These are phyloP conservation scores for Graphium sp. DNA, from an alignment of 2,329 filamentous ascomycete species.

Conservation along the genomic window DNA sequence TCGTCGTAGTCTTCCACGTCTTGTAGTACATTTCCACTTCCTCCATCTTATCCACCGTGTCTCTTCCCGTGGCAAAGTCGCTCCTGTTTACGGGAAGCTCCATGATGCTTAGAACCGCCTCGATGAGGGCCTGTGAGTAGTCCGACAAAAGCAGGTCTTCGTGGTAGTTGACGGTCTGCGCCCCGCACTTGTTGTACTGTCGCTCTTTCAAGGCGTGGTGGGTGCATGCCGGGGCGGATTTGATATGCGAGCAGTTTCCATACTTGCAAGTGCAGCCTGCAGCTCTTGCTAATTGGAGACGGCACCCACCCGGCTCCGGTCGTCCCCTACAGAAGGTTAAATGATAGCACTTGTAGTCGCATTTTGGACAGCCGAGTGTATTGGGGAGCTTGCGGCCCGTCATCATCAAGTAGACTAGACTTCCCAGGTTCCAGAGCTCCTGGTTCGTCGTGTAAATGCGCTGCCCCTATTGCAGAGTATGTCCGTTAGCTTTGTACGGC, in stretches of 20 bases:
- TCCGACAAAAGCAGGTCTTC: not conserved
- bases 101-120: conserved; percentile 1
- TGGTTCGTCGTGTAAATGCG: conserved; percentile 17
- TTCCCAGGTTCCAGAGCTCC: conserved; percentile 20
- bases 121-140: conserved; percentile 1
- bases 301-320: no score
- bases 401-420: conserved; percentile 24
- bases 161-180: not conserved
- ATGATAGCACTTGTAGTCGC: conserved; percentile 3
- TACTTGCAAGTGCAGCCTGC: not conserved
- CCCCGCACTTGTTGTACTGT: not conserved
- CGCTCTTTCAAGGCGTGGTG: not conserved
- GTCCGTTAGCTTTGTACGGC: conserved; percentile 3
- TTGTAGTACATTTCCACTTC: not conserved
- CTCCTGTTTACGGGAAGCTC: not conserved
- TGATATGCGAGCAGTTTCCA: conserved; percentile 1
- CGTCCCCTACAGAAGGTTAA: not conserved
- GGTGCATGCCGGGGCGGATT: not conserved
- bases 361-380: not conserved
- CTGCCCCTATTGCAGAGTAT: conserved; percentile 4
- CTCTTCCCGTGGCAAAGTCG: not conserved
- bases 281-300: no score
- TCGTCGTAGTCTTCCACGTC: not conserved
- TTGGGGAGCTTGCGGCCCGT: conserved; percentile 7
- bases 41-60: not conserved